Conservation (phyloP, 305 asterid genomes). For the Fraxinus floribunda region DNA sequence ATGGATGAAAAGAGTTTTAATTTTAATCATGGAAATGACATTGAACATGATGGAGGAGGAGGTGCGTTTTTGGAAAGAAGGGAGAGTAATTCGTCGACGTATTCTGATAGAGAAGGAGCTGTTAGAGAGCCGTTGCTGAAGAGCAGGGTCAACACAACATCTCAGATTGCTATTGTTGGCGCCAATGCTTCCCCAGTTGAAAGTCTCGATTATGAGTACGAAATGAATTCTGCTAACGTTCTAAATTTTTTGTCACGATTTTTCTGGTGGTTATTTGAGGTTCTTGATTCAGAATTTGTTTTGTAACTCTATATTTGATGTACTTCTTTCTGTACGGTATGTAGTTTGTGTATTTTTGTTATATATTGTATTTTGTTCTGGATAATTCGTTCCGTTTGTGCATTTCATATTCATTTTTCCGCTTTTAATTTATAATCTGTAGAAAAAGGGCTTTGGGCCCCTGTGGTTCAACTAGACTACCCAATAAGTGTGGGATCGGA, state of each 20-base stretch:
- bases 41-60: constrained; percentile 20
- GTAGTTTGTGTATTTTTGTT: neutral
- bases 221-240: neutral
- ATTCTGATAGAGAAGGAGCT: constrained; percentile 32
- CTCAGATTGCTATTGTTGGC: constrained; percentile 92
- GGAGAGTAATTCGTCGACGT: constrained; percentile 43
- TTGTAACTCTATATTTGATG: constrained; percentile 5
- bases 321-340: neutral
- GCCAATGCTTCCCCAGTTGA: constrained; percentile 86
- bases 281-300: neutral
- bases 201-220: constrained; percentile 96
- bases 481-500: neutral
- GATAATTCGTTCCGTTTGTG: neutral
- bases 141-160: constrained; percentile 64
- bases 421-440: neutral
- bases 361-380: neutral
- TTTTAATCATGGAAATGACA: neutral
- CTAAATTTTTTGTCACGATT: neutral
- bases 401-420: neutral
- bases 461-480: neutral
- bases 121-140: constrained; percentile 55
- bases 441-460: neutral
- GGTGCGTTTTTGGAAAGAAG: constrained; percentile 19
- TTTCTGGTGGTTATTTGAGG: neutral
- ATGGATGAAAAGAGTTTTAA: neutral